Conservation (phyloP, 352 stramenopile species). For the Globisporangium takayamanum region DNA sequence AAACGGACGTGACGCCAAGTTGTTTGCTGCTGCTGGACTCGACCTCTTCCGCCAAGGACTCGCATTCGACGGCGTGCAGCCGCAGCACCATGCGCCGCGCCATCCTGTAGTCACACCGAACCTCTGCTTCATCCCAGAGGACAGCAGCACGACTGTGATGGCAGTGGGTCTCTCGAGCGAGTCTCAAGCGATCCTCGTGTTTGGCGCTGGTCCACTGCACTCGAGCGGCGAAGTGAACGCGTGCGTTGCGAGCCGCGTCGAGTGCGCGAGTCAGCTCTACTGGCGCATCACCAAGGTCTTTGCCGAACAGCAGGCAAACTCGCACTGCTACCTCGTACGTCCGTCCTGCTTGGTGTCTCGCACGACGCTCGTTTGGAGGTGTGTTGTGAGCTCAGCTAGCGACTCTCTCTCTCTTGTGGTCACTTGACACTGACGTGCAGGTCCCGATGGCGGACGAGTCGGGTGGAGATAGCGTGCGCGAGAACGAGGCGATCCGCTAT, state of each 20-base stretch:
- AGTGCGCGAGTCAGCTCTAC: constrained; percentile 43
- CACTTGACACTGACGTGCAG: constrained; percentile 2
- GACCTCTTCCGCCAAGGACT: constrained; percentile 61
- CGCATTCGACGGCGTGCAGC: constrained; percentile 37
- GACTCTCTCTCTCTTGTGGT: constrained; percentile 8
- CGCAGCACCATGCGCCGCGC: constrained; percentile 24
- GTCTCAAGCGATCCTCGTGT: constrained; percentile 46
- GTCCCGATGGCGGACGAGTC: constrained; percentile 35
- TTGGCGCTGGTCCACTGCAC: constrained; percentile 29
- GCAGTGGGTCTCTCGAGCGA: constrained; percentile 5
- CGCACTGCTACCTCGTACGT: constrained; percentile 38
- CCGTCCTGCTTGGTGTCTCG: neutral
- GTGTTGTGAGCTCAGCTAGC: neutral
- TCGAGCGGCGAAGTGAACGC: constrained; percentile 23
- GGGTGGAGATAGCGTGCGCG: constrained; percentile 28
- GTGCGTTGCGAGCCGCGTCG: constrained; percentile 26
- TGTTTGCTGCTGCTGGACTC: constrained; percentile 46
- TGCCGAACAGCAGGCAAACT: constrained; percentile 26
- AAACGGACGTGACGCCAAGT: constrained; percentile 9
- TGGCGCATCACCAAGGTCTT: constrained; percentile 38
- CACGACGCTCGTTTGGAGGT: neutral
- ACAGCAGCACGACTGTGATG: constrained; percentile 2
- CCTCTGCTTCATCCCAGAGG: constrained; percentile 48
- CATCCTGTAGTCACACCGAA: constrained; percentile 46
- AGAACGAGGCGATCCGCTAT: constrained; percentile 47